A percentile compares a stretch with the other conserved stretches of the same genome.
phyloP scores from a whole-genome alignment of 352 stramenopile species.

The Pythium phragmiticola region DNA sequence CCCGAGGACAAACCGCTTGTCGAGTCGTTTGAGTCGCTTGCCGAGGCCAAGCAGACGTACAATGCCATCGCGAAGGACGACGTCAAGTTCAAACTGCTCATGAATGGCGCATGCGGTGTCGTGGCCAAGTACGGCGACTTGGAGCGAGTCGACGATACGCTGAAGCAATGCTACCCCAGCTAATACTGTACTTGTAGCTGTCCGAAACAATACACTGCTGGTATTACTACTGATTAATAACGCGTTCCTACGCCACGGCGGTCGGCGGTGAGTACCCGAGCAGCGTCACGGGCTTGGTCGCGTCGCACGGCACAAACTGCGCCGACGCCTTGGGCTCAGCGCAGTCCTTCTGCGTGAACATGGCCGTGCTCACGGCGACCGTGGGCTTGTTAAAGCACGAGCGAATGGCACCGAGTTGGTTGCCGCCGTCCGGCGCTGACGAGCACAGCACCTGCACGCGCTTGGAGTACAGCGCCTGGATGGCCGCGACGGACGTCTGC shows the following conservation, averaged over 20 bases:
- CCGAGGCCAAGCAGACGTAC: too few relatives aligned
- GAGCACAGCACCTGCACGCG: constrained; percentile 74
- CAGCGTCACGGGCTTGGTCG: constrained; percentile 43
- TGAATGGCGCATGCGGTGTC: too few relatives aligned
- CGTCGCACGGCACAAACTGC: constrained; percentile 54
- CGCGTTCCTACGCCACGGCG: not conserved
- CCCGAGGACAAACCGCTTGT: too few relatives aligned
- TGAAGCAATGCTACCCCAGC: too few relatives aligned
- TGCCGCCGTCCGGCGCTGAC: constrained; percentile 37
- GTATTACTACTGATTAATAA: too few relatives aligned
- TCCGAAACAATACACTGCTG: too few relatives aligned
- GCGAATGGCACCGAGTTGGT: constrained; percentile 65
- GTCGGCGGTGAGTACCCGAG: constrained; percentile 33
- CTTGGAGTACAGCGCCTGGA: constrained; percentile 50
- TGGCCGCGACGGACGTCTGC: constrained; percentile 9
- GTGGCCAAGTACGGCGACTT: too few relatives aligned
- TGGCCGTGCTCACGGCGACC: constrained; percentile 33
- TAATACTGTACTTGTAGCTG: too few relatives aligned
- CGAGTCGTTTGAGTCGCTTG: too few relatives aligned
- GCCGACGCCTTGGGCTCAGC: constrained; percentile 33
- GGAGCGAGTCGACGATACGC: too few relatives aligned
- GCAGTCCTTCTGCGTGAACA: constrained; percentile 58
- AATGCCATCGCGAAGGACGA: too few relatives aligned
- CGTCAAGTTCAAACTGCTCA: too few relatives aligned
- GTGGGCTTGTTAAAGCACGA: constrained; percentile 51